Percentiles rank a stretch among this genome's conserved stretches.
Conservation (phyloP, 2,329 filamentous ascomycete genomes). For the Xylariaceae sp. region DNA sequence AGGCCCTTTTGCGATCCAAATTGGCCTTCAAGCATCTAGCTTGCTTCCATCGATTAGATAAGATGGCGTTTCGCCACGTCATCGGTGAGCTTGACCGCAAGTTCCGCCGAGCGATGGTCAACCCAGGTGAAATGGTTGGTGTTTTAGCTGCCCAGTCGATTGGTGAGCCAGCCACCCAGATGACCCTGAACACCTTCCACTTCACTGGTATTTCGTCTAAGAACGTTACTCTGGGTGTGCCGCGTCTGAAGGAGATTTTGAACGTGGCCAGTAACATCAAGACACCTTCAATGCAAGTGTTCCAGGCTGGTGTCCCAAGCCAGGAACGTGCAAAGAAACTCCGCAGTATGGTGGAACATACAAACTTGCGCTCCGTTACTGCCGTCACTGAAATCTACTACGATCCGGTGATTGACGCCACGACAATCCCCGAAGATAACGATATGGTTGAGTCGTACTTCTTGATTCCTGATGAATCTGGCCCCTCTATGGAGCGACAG, state of each 20-base stretch:
- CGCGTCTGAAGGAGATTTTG: conserved; percentile 97
- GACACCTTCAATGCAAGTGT: conserved; percentile 94
- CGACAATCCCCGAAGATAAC: conserved; percentile 77
- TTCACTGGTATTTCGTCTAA: conserved; percentile 99
- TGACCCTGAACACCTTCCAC: conserved; percentile 99
- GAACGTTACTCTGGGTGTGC: conserved; percentile 98
- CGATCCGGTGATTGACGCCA: conserved; percentile 81
- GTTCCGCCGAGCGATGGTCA: conserved; percentile 80
- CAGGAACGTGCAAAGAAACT: conserved; percentile 80
- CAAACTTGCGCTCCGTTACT: conserved; percentile 85
- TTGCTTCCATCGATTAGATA: conserved; percentile 77
- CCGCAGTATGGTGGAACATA: conserved; percentile 88
- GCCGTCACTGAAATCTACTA: conserved; percentile 95
- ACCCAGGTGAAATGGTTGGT: conserved; percentile 97
- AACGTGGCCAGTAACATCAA: conserved; percentile 98
- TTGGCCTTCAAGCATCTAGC: conserved; percentile 92
- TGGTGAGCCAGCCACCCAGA: conserved; percentile 96
- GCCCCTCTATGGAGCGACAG: conserved; percentile 61
- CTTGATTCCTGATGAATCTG: conserved; percentile 76
- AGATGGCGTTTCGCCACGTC: conserved; percentile 86
- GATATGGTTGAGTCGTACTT: conserved; percentile 98
- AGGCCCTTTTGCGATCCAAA: conserved; percentile 81
- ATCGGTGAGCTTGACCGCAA: conserved; percentile 84
- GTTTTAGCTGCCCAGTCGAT: conserved; percentile 97
- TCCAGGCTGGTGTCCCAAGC: conserved; percentile 60